Evolutionary conservation across 331 rosid genomes (phyloP).

Genomic region (Cucumis variabilis): DNA sequence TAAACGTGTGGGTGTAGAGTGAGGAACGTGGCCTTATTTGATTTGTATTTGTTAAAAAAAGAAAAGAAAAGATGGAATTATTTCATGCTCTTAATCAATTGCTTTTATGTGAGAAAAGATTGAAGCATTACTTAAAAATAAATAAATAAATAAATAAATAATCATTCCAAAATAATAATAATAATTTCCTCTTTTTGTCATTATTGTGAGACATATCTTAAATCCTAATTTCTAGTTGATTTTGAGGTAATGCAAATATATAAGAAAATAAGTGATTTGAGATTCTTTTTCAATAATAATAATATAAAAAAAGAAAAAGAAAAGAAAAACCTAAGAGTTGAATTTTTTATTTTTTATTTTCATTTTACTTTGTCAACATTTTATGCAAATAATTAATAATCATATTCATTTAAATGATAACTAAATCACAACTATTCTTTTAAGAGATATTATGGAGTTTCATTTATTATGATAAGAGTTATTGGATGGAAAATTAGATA

Average conservation of each 20-base stretch:
- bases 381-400: neutral
- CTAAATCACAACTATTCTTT: neutral
- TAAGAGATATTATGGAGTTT: too few relatives aligned
- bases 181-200: slow-evolving; percentile 20
- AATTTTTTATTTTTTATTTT: too few relatives aligned
- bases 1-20: neutral
- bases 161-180: too few relatives aligned
- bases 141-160: too few relatives aligned
- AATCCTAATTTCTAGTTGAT: neutral
- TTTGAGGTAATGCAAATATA: slow-evolving; percentile 17
- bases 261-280: neutral
- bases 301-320: too few relatives aligned
- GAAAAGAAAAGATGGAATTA: neutral
- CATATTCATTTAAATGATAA: neutral
- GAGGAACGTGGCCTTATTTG: neutral
- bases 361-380: too few relatives aligned
- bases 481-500: neutral
- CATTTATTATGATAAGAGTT: too few relatives aligned
- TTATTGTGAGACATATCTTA: slow-evolving; percentile 14
- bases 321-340: neutral
- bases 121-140: neutral
- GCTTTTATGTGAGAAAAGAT: slow-evolving; percentile 21
- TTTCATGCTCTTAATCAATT: slow-evolving; percentile 8
- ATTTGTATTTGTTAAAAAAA: neutral
- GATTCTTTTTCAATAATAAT: neutral